Percentiles rank a stretch among this genome's conserved stretches.
These are phyloP conservation scores for Aspergillus avenaceus DNA, from an alignment of 495 filamentous ascomycete species.

Conservation along the genomic window DNA sequence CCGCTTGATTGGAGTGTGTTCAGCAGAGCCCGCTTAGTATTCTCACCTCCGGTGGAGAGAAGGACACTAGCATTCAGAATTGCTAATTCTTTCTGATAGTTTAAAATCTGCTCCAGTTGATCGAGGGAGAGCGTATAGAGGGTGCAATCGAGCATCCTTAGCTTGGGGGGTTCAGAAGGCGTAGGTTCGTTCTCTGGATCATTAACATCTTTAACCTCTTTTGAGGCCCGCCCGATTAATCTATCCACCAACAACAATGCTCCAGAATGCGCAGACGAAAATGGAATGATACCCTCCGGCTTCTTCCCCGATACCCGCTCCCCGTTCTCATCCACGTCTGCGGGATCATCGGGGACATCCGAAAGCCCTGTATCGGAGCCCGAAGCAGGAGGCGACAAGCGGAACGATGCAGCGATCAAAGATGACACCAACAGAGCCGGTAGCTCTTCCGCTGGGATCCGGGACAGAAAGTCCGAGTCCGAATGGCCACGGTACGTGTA, in stretches of 20 bases:
- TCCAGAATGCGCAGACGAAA: background rate
- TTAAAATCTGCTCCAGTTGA: background rate
- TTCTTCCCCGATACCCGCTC: background rate
- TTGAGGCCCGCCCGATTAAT: background rate
- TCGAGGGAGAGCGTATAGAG: constrained; percentile 2
- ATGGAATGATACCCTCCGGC: constrained; percentile 3
- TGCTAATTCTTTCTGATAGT: background rate
- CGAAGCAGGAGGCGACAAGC: background rate
- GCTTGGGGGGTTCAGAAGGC: too few species aligned
- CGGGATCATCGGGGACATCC: constrained; percentile 5
- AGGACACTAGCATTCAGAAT: background rate
- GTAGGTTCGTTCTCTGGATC: too few species aligned
- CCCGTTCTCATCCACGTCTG: constrained; percentile 5
- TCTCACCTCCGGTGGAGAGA: background rate
- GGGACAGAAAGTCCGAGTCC: constrained; percentile 1
- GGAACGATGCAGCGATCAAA: background rate
- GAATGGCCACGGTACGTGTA: constrained; percentile 10
- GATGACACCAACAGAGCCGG: background rate
- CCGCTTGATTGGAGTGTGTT: background rate
- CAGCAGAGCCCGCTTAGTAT: background rate
- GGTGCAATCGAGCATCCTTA: constrained; percentile 5
- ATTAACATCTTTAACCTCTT: too few species aligned
- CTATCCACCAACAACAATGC: background rate
- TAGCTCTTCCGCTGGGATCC: constrained; percentile 2
- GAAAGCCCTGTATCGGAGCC: background rate